Evolutionary conservation across 148 eudicot genomes (phyloP).

Genomic region (Rhododendron vialii): DNA sequence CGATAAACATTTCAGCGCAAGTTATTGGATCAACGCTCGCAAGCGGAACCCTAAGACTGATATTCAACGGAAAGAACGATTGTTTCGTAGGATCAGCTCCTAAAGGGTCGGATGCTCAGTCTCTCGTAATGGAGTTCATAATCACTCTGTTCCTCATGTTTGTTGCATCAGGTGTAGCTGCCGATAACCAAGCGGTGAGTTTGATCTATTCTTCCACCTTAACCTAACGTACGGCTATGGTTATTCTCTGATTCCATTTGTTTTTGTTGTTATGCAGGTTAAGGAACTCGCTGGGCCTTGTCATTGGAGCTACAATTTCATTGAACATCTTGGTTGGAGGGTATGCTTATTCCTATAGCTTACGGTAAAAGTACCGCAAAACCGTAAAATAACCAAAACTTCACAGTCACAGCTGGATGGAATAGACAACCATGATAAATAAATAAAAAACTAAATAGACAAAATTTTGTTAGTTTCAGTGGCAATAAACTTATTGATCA

Average conservation of each 20-base stretch:
- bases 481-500: background rate
- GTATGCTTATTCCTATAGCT: conserved; percentile 24
- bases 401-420: background rate
- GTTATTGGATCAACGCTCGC: conserved; percentile 59
- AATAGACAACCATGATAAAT: background rate
- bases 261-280: conserved; percentile 24
- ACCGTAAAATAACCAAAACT: background rate
- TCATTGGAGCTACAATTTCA: conserved; percentile 53
- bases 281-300: conserved; percentile 60
- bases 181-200: conserved; percentile 71
- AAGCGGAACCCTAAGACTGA: conserved; percentile 49
- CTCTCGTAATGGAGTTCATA: conserved; percentile 56
- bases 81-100: conserved; percentile 51
- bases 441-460: no score
- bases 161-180: conserved; percentile 59
- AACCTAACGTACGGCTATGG: background rate
- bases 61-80: conserved; percentile 48
- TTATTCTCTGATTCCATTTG: background rate
- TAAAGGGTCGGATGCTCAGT: conserved; percentile 44
- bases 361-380: background rate
- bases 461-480: no score
- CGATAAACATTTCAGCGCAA: conserved; percentile 47
- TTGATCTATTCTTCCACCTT: background rate
- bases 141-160: conserved; percentile 79
- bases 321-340: conserved; percentile 61